Evolutionary conservation across 805 yeast genomes (phyloP).

Genomic region (Metschnikowia proteae): DNA sequence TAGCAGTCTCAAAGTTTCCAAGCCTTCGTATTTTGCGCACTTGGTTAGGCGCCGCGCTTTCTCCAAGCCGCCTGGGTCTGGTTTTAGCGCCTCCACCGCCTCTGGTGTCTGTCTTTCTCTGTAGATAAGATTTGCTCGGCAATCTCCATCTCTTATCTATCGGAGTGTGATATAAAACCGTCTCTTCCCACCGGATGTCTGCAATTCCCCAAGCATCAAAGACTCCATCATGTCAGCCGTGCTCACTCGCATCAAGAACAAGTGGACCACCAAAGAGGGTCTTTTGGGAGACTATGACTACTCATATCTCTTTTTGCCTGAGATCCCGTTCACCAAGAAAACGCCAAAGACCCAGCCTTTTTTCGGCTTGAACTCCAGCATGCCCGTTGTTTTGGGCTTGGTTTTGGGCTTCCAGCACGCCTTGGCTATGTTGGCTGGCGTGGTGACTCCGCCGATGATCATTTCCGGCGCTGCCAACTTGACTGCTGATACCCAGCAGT

Average conservation of each 20-base stretch:
- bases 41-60: neutral
- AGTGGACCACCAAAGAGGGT: slow-evolving; percentile 10
- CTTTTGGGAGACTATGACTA: slow-evolving; percentile 13
- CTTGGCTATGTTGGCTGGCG: slow-evolving; percentile 16
- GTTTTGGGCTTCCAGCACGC: slow-evolving; percentile 14
- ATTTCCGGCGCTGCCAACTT: slow-evolving; percentile 9
- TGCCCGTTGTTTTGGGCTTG: slow-evolving; percentile 12
- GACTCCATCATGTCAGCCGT: neutral
- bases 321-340: slow-evolving; percentile 9
- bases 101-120: neutral
- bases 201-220: neutral
- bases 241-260: slow-evolving; percentile 3
- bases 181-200: neutral
- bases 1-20: too few relatives aligned
- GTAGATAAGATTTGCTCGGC: neutral
- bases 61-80: too few relatives aligned
- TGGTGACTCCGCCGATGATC: slow-evolving; percentile 13
- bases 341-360: slow-evolving; percentile 13
- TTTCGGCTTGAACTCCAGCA: slow-evolving; percentile 11
- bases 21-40: too few relatives aligned
- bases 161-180: neutral
- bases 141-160: neutral
- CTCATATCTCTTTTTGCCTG: slow-evolving; percentile 11
- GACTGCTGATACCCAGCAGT: slow-evolving; percentile 4
- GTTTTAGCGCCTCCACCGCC: neutral